A percentile compares a stretch with the other conserved stretches of the same genome.
Conservation (phyloP, 73 alveolate genomes). For the Symbiodinium natans region DNA sequence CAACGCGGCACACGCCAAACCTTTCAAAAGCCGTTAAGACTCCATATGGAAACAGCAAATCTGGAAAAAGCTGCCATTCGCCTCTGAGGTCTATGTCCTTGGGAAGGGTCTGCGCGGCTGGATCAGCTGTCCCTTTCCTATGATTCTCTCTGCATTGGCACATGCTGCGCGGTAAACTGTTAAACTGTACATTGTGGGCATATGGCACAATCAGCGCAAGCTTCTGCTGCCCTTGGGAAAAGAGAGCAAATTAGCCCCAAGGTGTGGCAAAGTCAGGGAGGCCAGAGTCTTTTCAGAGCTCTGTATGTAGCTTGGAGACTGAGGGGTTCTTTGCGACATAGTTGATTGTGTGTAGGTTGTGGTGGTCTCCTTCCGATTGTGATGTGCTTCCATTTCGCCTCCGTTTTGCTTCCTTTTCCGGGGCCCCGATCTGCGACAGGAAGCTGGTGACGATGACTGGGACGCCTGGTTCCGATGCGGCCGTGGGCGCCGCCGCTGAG, state of each 20-base stretch:
- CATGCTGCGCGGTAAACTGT: neutral
- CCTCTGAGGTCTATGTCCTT: slow-evolving; percentile 37
- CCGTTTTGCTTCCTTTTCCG: neutral
- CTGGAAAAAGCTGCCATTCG: neutral
- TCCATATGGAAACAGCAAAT: too few species aligned
- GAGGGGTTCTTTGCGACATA: too few species aligned
- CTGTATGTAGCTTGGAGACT: too few species aligned
- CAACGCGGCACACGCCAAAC: too few species aligned
- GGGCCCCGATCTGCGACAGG: neutral
- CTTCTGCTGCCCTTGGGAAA: too few species aligned
- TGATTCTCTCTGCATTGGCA: neutral
- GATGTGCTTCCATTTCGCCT: too few species aligned
- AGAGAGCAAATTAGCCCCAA: too few species aligned
- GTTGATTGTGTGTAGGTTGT: too few species aligned
- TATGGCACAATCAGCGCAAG: neutral
- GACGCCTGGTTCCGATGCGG: slow-evolving; percentile 10
- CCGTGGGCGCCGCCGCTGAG: slow-evolving; percentile 42
- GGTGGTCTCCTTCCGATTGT: neutral
- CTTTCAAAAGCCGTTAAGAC: neutral
- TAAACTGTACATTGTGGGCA: too few species aligned
- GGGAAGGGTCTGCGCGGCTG: slow-evolving; percentile 74
- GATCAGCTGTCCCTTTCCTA: slow-evolving; percentile 54
- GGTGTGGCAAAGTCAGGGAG: slow-evolving; percentile 84
- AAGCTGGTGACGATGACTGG: slow-evolving; percentile 71
- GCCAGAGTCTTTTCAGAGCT: neutral